Conservation (phyloP, 805 yeast species). For the Blastobotrys robertii region DNA sequence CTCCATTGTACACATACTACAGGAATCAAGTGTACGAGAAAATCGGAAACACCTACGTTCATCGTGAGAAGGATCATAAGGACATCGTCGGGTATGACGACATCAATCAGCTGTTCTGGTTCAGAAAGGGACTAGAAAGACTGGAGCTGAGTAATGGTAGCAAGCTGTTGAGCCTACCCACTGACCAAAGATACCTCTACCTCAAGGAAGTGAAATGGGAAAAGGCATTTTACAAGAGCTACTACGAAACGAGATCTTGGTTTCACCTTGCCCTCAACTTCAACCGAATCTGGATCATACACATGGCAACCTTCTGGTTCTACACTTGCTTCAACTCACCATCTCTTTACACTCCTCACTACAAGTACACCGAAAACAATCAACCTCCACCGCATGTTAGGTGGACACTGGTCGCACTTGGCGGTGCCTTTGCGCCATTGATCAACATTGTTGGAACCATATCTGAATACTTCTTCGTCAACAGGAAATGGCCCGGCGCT, state of each 20-base stretch:
- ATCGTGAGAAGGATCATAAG: slow-evolving; percentile 62
- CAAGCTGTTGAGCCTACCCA: slow-evolving; percentile 80
- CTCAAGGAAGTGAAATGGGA: slow-evolving; percentile 91
- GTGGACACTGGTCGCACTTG: slow-evolving; percentile 91
- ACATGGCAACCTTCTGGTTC: slow-evolving; percentile 86
- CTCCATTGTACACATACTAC: slow-evolving; percentile 70
- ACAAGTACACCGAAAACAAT: slow-evolving; percentile 71
- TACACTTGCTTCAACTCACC: slow-evolving; percentile 90
- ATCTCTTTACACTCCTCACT: slow-evolving; percentile 77
- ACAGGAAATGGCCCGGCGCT: slow-evolving; percentile 99
- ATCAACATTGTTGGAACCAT: slow-evolving; percentile 83
- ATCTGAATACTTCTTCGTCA: slow-evolving; percentile 92
- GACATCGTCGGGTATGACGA: slow-evolving; percentile 78
- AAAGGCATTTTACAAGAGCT: slow-evolving; percentile 89
- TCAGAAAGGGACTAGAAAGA: slow-evolving; percentile 96
- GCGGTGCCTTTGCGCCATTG: slow-evolving; percentile 76
- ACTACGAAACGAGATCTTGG: slow-evolving; percentile 95
- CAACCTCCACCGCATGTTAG: slow-evolving; percentile 82
- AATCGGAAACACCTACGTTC: slow-evolving; percentile 44
- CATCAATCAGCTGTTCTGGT: slow-evolving; percentile 98
- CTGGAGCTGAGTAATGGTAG: slow-evolving; percentile 46
- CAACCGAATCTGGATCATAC: slow-evolving; percentile 97
- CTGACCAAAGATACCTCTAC: slow-evolving; percentile 78
- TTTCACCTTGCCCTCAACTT: slow-evolving; percentile 89
- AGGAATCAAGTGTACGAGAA: slow-evolving; percentile 59